Percentiles rank a stretch among this genome's conserved stretches.
Conservation (phyloP, 2,329 filamentous ascomycete species). For the Cephalotrichum gorgonifer region DNA sequence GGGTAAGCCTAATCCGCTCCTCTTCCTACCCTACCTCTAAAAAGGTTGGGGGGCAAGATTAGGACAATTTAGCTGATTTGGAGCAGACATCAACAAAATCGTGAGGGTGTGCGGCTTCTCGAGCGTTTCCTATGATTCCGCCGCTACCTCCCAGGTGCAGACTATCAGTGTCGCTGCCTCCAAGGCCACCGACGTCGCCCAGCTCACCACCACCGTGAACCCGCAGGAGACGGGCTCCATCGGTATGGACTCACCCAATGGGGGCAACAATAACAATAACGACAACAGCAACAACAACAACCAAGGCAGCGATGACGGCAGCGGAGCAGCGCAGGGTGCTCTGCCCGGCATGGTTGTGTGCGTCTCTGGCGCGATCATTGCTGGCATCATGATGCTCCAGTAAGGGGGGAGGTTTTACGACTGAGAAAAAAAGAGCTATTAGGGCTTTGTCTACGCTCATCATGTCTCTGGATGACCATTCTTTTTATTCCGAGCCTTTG, state of each 20-base stretch:
- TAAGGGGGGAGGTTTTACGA: neutral
- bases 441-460: too few relatives aligned
- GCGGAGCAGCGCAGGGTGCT: neutral
- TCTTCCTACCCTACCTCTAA: neutral
- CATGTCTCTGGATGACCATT: too few relatives aligned
- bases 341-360: neutral
- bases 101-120: constrained; percentile 11
- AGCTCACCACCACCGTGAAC: constrained; percentile 11
- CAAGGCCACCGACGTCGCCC: constrained; percentile 7
- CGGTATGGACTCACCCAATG: neutral
- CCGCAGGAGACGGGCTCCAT: neutral
- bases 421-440: too few relatives aligned
- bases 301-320: constrained; percentile 3
- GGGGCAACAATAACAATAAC: neutral
- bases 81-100: constrained; percentile 11
- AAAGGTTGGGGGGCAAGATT: neutral
- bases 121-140: constrained; percentile 8
- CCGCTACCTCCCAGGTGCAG: constrained; percentile 6
- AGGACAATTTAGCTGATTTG: neutral
- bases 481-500: too few relatives aligned
- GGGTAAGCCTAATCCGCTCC: constrained; percentile 7
- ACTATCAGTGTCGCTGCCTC: constrained; percentile 8
- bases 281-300: constrained; percentile 5
- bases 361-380: neutral
- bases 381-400: constrained; percentile 35